A percentile compares a stretch with the other conserved stretches of the same genome.
These are phyloP conservation scores for Aspergillus clavatus DNA, from an alignment of 2,329 filamentous ascomycete genomes.

Conservation along the genomic window DNA sequence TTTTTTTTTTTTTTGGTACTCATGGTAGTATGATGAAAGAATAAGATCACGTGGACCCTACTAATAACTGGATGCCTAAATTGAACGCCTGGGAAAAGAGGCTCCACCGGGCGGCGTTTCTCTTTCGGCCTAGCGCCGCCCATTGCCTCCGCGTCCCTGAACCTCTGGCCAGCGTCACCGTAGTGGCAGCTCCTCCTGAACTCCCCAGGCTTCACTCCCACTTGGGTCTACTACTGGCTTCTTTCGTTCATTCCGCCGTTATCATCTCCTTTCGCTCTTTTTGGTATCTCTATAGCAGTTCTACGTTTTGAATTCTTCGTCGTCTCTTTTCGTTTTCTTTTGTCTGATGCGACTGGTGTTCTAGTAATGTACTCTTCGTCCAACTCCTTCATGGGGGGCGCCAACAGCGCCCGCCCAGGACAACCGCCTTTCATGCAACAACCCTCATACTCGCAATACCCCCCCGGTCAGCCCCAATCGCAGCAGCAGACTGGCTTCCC, in stretches of 20 bases:
- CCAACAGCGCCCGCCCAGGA: constrained; percentile 68
- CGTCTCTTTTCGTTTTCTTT: constrained; percentile 3
- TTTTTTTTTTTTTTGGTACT: too few species aligned
- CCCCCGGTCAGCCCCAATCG: constrained; percentile 46
- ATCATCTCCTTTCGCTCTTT: constrained; percentile 8
- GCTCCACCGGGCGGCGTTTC: background rate
- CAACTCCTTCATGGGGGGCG: constrained; percentile 77
- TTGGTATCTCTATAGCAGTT: background rate
- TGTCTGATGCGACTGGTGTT: constrained; percentile 23
- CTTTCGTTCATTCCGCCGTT: constrained; percentile 19
- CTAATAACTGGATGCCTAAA: background rate
- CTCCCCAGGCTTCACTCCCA: constrained; percentile 16
- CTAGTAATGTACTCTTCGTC: constrained; percentile 80
- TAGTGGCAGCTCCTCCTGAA: constrained; percentile 21
- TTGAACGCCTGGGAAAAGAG: constrained; percentile 2
- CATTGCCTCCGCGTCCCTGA: constrained; percentile 25
- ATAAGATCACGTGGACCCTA: too few species aligned
- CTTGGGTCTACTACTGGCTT: too few species aligned
- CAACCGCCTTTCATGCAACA: constrained; percentile 56
- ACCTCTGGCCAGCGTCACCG: constrained; percentile 24
- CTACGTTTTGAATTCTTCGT: background rate
- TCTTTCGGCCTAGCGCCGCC: constrained; percentile 18
- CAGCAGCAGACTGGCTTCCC: constrained; percentile 51
- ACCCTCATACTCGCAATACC: constrained; percentile 38
- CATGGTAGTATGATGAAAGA: too few species aligned